Percentiles rank a stretch among this genome's conserved stretches.
phyloP scores from a whole-genome alignment of 345 rosid genomes.

The Anacardium occidentale region DNA sequence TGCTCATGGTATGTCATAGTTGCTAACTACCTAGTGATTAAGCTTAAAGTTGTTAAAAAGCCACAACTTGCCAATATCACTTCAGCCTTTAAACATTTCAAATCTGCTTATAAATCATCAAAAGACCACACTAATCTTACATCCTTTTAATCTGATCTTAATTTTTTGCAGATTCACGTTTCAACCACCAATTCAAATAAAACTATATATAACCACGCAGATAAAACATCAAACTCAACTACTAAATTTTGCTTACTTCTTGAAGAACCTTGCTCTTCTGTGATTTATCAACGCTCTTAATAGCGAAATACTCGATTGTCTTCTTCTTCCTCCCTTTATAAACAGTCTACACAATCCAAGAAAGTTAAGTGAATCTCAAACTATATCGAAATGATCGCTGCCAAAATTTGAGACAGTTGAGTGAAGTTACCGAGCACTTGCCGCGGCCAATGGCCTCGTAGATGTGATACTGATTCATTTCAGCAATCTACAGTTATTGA shows the following conservation, averaged over 20 bases:
- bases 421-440: slow-evolving; percentile 73
- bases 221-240: neutral
- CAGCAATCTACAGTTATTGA: slow-evolving; percentile 27
- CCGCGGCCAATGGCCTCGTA: slow-evolving; percentile 98
- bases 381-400: neutral
- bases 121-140: neutral
- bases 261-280: slow-evolving; percentile 89
- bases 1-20: neutral
- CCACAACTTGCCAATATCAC: neutral
- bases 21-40: neutral
- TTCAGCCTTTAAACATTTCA: neutral
- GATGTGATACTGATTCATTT: slow-evolving; percentile 89
- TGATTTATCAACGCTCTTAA: slow-evolving; percentile 93
- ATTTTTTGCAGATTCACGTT: neutral
- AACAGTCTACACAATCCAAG: slow-evolving; percentile 49
- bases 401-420: neutral
- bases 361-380: neutral
- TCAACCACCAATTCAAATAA: neutral
- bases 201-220: slow-evolving; percentile 1
- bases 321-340: slow-evolving; percentile 98
- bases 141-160: neutral
- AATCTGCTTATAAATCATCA: neutral
- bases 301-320: slow-evolving; percentile 91
- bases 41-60: neutral
- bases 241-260: slow-evolving; percentile 55